Base-by-base conservation (phyloP, 2,329 filamentous ascomycete species). In the Pseudogymnoascus sp. region DNA sequence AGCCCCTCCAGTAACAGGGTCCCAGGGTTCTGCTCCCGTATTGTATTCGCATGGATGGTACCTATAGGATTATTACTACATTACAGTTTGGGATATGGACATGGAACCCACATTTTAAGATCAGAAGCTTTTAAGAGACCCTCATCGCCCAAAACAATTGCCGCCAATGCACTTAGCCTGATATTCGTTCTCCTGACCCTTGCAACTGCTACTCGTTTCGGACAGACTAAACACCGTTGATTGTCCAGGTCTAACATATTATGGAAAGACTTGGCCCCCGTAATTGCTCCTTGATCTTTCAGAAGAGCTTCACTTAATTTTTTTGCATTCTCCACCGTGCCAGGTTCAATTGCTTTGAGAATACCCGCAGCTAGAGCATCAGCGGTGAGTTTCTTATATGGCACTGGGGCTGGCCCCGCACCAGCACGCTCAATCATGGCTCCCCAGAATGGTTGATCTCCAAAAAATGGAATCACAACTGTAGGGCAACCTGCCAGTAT, bases 401-500 rank as follows among this genome's bases (percentile, higher is more conserved):
- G 86, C 59, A 91, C 84, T 0, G 89, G 88, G 0, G 80, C 75
- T 0, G 89, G 89, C 0, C 90, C 89, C 4, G 89, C 90, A 7
- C 88, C 88, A 5, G 89, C 88, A 63, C 79, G 82, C 0, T 86
- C 82, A 40, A 92, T 84, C 82, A 93, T 92, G 8, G 85, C 81
- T 6, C 90, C 90, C 90, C 90, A 93, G 70, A 93, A 93, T 0
- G 88, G 88, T 73, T 93, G 90, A 69, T 93, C 90, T 1, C 90
- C 90, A 71, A 93, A 96, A 77, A 96, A 96, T 0, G 91, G 91
- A 0, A 96, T 86, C 2, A 96, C 82, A 1, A 95, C 84, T 0
- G 91, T 96, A 1, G 91, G 91, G 62, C 87, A 87, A 23, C 91
- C 91, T 1, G 87, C 84, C 16, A 88, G 84, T 65, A 96, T 90